Base-by-base conservation (phyloP, 2,329 filamentous ascomycete genomes). In the Hymenoscyphus albidus region DNA sequence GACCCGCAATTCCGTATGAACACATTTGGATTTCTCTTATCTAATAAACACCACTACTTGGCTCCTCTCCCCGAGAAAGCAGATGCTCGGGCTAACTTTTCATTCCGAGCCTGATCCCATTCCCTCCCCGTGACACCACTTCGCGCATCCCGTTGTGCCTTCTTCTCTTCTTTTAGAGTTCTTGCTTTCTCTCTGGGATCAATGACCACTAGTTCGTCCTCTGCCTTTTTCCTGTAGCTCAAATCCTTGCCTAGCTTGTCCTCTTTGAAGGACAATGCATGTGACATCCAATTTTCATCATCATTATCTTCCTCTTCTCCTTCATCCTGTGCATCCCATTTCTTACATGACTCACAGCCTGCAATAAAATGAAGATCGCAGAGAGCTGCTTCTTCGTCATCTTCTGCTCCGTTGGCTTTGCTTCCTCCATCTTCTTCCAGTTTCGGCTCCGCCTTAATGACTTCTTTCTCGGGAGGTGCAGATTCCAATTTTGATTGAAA, bases 341-440 rank as follows among this genome's bases (percentile, higher is more conserved):
- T 85, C 65, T 86, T 87, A 76, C 95, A 98, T 56, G 92, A 97
- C 75, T 97, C 92, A 76, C 95, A 99, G 72, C 96, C 91, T 59
- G 90, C 91, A 68, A 99, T 96, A 77, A 98, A 99, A 76, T 99
- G 95, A 42, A 99, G 79, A 76, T 98, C 95, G 74, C 95, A 99
- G 3, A 96, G 82, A 59, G 83, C 83, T 2, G 87, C 88, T 75
- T 96, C 92, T 48, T 90, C 86, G 2, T 88, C 88, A 18, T 83
- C 82, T 67, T 74, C 72, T 44, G 74, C 72, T 39, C 74, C 74
- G 4, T 68, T 64, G 71, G 70, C 72, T 63, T 70, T 69, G 27
- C 44, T 71, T 32, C 69, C 74, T 5, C 69, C 70, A 16, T 73
- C 70, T 10, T 71, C 61, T 10, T 71, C 61, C 2, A 67, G 59